Percentiles rank a stretch among this genome's conserved stretches.
Evolutionary conservation across 2,329 filamentous ascomycete species (phyloP).

Genomic region (Neophaeococcomyces aloes): DNA sequence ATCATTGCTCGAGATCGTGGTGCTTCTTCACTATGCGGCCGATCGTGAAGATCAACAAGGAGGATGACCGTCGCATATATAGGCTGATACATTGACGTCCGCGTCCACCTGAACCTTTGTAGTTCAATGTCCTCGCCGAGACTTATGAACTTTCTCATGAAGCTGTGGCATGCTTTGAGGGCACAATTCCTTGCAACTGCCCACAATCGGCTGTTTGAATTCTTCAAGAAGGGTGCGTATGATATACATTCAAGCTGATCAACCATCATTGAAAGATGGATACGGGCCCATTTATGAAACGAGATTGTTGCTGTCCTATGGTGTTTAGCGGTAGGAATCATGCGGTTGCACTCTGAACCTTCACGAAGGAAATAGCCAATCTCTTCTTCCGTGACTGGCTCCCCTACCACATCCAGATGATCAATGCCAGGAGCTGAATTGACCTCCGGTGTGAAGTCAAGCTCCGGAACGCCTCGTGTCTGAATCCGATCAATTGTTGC

Average conservation of each 20-base stretch:
- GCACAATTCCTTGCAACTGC: conserved; percentile 37
- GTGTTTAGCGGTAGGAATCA: not conserved
- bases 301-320: conserved; percentile 21
- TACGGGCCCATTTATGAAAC: conserved; percentile 39
- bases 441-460: conserved; percentile 18
- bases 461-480: conserved; percentile 22
- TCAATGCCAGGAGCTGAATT: conserved; percentile 9
- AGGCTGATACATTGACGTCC: conserved; percentile 37
- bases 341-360: not conserved
- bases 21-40: conserved; percentile 36
- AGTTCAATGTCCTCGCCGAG: conserved; percentile 38
- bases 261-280: conserved; percentile 35
- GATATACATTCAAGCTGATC: conserved; percentile 37
- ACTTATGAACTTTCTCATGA: conserved; percentile 40
- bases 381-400: conserved; percentile 17
- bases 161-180: conserved; percentile 37
- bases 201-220: conserved; percentile 39
- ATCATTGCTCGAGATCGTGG: conserved; percentile 36
- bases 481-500: conserved; percentile 36
- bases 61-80: conserved; percentile 39
- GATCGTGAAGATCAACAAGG: conserved; percentile 40
- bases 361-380: conserved; percentile 11
- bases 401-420: conserved; percentile 13
- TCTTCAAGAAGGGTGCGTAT: conserved; percentile 40
- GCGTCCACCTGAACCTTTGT: conserved; percentile 40